A percentile compares a stretch with the other conserved stretches of the same genome.
Evolutionary conservation across 331 rosid species (phyloP).

Genomic region (Cydonia oblonga): DNA sequence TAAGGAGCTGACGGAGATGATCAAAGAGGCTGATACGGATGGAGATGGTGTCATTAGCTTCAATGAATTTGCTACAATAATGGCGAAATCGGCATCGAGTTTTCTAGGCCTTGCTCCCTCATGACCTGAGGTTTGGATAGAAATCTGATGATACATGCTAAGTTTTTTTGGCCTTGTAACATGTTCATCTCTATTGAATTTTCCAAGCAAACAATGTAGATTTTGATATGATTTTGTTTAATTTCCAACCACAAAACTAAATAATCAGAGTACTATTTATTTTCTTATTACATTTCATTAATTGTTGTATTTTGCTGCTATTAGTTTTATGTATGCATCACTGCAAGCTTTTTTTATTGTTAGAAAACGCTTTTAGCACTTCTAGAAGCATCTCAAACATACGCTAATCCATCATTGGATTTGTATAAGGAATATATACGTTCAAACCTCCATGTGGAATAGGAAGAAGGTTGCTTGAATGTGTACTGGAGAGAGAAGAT

Average conservation of each 20-base stretch:
- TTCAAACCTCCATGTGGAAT: neutral
- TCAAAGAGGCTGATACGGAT: slow-evolving; percentile 61
- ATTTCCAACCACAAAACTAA: neutral
- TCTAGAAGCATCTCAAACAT: neutral
- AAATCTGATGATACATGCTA: neutral
- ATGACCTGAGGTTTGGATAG: neutral
- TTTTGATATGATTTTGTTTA: neutral
- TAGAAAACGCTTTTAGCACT: no score
- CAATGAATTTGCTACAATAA: slow-evolving; percentile 51
- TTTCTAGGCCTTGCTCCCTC: slow-evolving; percentile 33
- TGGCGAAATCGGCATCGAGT: slow-evolving; percentile 64
- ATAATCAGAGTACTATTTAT: neutral
- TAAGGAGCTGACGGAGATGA: slow-evolving; percentile 68
- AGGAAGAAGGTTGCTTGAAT: no score
- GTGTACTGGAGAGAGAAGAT: no score
- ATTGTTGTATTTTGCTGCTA: neutral
- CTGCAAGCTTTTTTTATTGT: no score
- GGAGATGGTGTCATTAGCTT: slow-evolving; percentile 90
- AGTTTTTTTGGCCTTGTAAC: no score
- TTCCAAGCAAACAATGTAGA: neutral
- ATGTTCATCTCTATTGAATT: neutral
- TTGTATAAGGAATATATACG: neutral
- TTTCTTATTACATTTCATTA: neutral
- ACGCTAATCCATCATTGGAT: neutral
- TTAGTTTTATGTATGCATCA: no score